Evolutionary conservation across 768 basidiomycete genomes (phyloP), one percentile per base, ranked within the genome.

Genomic region (Suillus clintonianus): DNA sequence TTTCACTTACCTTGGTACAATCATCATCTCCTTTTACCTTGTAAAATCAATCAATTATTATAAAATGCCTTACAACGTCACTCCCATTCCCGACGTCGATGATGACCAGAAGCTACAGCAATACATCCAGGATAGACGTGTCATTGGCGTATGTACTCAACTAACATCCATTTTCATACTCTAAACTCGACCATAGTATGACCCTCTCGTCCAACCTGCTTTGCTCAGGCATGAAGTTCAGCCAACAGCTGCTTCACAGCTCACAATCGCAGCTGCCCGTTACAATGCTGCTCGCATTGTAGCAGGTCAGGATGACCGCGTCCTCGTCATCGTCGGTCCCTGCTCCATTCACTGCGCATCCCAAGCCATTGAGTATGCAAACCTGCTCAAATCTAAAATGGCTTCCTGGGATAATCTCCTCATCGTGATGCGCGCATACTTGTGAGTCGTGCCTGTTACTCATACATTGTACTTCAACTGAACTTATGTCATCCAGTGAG

Each of bases 351-450:
- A 99, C 74, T 91, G 89, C 10, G 78, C 93, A 4, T 87, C 89
- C 59, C 92, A 95, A 75, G 96, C 95, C 2, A 77, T 94, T 55
- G 88, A 89, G 68, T 95, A 95, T 71, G 93, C 92, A 14, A 79
- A 79, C n/a, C 81, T 87, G 53, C 85, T 92, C 72, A 91, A 85
- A 73, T 80, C 78, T 4, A 90, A 89, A 78, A 83, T 89, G 50
- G 80, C 84, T 19, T 76, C 81, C 22, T 90, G 88, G 85, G 82
- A 81, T 60, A 92, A 95, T 69, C 82, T 99, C 57, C 82, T 92
- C 71, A 91, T 99, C 72, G 79, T 99, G 76, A 99, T 99, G 97
- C 86, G 97, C 47, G 89, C 94, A 62, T 99, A 99, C 85, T 98
- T 93, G 94, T 96, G 72, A 76, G 94, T 86, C 10, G n/a, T 39